Evolutionary conservation across 1,284 basidiomycete genomes (phyloP).

Genomic region (Papiliotrema laurentii): DNA sequence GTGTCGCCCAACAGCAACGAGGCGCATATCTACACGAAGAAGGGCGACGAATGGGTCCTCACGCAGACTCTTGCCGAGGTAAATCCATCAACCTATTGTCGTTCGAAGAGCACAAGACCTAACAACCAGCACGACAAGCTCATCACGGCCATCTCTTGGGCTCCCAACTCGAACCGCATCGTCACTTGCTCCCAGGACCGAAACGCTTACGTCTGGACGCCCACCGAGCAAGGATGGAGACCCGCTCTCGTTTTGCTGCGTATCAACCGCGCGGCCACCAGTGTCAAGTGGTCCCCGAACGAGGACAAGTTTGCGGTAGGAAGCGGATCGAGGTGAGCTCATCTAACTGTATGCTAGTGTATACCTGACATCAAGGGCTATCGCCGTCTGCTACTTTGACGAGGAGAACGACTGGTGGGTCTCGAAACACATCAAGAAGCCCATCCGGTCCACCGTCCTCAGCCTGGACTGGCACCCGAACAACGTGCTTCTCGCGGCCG

Average conservation of each 20-base stretch:
- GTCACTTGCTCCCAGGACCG: constrained; percentile 98
- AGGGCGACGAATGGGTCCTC: constrained; percentile 64
- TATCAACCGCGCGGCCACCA: constrained; percentile 93
- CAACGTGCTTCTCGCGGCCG: constrained; percentile 90
- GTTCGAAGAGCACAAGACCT: not conserved
- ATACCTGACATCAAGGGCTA: constrained; percentile 57
- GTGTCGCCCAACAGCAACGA: constrained; percentile 88
- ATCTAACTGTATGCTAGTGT: constrained; percentile 4
- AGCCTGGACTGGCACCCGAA: constrained; percentile 97
- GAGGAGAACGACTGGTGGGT: constrained; percentile 99
- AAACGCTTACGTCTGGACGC: constrained; percentile 98
- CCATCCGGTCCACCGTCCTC: constrained; percentile 86
- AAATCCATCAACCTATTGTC: constrained; percentile 20
- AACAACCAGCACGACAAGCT: constrained; percentile 87
- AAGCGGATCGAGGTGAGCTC: constrained; percentile 78
- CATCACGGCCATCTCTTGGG: constrained; percentile 99
- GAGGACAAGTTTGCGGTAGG: constrained; percentile 99
- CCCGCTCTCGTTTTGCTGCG: constrained; percentile 94
- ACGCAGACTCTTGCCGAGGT: constrained; percentile 84
- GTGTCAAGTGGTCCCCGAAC: constrained; percentile 92
- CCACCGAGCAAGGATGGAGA: constrained; percentile 82
- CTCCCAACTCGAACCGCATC: constrained; percentile 90
- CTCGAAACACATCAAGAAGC: constrained; percentile 95
- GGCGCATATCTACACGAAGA: constrained; percentile 72
- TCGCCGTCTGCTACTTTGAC: constrained; percentile 92